These are phyloP conservation scores for Inga leiocalycina DNA, from an alignment of 306 rosid species.

Conservation along the genomic window DNA sequence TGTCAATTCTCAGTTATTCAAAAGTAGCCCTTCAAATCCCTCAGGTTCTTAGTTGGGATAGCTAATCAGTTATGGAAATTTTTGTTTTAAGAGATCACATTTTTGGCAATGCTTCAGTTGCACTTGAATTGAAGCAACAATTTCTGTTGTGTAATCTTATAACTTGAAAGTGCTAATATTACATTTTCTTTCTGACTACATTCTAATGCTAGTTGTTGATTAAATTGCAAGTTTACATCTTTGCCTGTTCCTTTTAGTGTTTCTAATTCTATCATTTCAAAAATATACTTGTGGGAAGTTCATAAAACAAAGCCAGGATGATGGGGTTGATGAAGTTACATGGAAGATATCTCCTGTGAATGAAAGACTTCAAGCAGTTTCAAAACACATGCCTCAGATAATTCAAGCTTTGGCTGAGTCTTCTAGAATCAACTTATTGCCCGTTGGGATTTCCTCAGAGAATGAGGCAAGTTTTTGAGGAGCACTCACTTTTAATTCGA, in stretches of 20 bases:
- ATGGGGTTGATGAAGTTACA: constrained; percentile 75
- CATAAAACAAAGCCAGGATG: constrained; percentile 94
- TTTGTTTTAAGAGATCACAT: not conserved
- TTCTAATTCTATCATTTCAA: constrained; percentile 25
- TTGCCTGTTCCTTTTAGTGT: not conserved
- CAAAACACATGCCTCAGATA: constrained; percentile 67
- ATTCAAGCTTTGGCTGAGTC: constrained; percentile 78
- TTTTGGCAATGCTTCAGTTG: constrained; percentile 2
- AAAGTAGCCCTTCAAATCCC: not conserved
- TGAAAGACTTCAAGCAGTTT: constrained; percentile 82
- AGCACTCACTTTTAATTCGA: constrained; percentile 12
- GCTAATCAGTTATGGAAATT: not conserved
- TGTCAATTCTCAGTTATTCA: not conserved
- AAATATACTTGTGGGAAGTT: constrained; percentile 48
- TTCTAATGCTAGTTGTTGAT: constrained; percentile 2
- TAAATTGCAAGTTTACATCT: constrained; percentile 21
- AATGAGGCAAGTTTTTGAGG: constrained; percentile 52
- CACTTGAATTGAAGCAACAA: not conserved
- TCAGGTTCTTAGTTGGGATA: not conserved
- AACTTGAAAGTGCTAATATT: not conserved
- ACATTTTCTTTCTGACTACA: not conserved
- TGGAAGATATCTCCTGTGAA: constrained; percentile 96
- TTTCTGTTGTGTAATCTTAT: not conserved
- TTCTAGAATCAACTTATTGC: constrained; percentile 61
- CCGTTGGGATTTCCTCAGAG: constrained; percentile 51